A percentile compares a stretch with the other conserved stretches of the same genome.
Conservation (phyloP, 2,329 filamentous ascomycete genomes). For the Penicillium sp. region DNA sequence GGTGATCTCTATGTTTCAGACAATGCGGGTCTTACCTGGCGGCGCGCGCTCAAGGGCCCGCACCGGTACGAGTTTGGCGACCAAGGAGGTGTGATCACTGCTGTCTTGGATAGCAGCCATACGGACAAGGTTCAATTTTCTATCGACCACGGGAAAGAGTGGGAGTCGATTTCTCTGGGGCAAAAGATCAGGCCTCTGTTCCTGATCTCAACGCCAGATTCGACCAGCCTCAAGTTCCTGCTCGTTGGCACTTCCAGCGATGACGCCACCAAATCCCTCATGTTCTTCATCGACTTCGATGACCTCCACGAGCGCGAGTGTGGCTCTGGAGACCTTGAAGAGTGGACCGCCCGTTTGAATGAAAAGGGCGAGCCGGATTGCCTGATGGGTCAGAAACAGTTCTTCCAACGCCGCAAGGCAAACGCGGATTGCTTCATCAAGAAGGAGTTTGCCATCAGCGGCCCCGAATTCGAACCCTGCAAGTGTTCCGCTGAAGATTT, state of each 20-base stretch:
- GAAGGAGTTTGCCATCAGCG: conserved; percentile 75
- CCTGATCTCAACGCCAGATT: conserved; percentile 86
- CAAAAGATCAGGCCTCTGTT: conserved; percentile 67
- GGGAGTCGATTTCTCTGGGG: conserved; percentile 69
- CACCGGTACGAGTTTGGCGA: conserved; percentile 98
- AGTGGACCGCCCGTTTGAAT: conserved; percentile 82
- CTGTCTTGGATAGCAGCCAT: conserved; percentile 65
- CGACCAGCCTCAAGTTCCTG: conserved; percentile 87
- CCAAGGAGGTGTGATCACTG: conserved; percentile 82
- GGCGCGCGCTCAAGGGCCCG: conserved; percentile 66
- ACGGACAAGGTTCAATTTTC: conserved; percentile 71
- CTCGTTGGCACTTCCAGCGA: conserved; percentile 63
- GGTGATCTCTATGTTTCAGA: conserved; percentile 85
- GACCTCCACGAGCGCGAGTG: conserved; percentile 78
- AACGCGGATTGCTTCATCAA: conserved; percentile 86
- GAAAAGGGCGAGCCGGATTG: conserved; percentile 78
- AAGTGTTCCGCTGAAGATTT: conserved; percentile 82
- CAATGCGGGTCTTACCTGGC: conserved; percentile 85
- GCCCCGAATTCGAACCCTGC: conserved; percentile 69
- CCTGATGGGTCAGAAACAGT: conserved; percentile 94
- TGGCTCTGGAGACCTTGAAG: conserved; percentile 67
- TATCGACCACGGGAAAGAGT: conserved; percentile 81
- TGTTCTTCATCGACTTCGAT: conserved; percentile 79
- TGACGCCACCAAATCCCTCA: conserved; percentile 54
- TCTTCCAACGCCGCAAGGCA: conserved; percentile 79